A percentile compares a stretch with the other conserved stretches of the same genome.
phyloP scores from a whole-genome alignment of 148 eudicot species.

The Rhododendron ovatum region DNA sequence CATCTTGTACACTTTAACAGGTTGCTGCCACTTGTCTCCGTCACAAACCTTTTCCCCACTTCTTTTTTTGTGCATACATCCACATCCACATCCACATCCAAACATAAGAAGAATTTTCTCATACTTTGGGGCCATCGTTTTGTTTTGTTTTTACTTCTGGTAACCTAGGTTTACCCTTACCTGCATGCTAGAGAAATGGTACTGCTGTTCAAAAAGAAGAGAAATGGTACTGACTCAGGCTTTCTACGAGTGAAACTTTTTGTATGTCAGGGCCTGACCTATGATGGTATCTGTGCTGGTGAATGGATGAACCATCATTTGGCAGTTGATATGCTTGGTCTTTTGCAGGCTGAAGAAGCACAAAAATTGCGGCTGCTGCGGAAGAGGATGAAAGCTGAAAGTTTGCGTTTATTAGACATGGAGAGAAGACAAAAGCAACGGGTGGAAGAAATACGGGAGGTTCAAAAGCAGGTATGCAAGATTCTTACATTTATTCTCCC shows the following conservation, averaged over 20 bases:
- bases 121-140: not conserved
- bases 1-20: not conserved
- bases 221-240: not conserved
- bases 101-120: not conserved
- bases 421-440: conserved; percentile 88
- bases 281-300: not conserved
- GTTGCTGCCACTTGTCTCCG: not conserved
- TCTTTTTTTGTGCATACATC: not conserved
- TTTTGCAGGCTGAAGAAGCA: conserved; percentile 82
- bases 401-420: conserved; percentile 69
- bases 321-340: not conserved
- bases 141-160: not conserved
- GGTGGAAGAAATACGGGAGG: conserved; percentile 74
- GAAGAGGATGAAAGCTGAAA: conserved; percentile 66
- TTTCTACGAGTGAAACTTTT: not conserved
- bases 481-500: conserved; percentile 1
- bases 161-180: not conserved
- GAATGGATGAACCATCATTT: not conserved
- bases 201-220: not conserved
- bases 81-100: not conserved
- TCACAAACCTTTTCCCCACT: not conserved
- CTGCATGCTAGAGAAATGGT: not conserved
- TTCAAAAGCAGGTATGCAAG: conserved; percentile 59
- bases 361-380: conserved; percentile 50
- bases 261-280: not conserved